A percentile compares a stretch with the other conserved stretches of the same genome.
Evolutionary conservation across 2,329 filamentous ascomycete genomes (phyloP).

Genomic region (Fusarium paranaense): DNA sequence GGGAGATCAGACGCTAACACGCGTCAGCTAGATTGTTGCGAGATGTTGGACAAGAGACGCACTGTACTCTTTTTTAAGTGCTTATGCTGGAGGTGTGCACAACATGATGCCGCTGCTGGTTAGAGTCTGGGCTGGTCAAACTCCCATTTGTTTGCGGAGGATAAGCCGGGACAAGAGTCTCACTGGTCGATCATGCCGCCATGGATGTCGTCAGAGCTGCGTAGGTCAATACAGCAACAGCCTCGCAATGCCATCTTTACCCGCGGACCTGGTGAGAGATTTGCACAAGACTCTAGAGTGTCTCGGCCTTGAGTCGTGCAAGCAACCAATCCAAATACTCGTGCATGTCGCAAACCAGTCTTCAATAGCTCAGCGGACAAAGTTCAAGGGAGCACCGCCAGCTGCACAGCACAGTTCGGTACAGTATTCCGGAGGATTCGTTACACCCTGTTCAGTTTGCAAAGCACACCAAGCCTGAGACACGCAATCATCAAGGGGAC

Average conservation of each 20-base stretch:
- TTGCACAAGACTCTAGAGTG: neutral
- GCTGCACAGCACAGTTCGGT: neutral
- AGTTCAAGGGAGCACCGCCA: conserved; percentile 12
- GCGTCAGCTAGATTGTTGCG: neutral
- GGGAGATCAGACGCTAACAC: conserved; percentile 10
- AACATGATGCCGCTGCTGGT: neutral
- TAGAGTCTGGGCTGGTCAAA: neutral
- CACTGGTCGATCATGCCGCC: neutral
- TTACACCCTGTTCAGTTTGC: neutral
- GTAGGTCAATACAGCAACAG: neutral
- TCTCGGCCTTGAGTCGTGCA: conserved; percentile 5
- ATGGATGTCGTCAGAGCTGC: neutral
- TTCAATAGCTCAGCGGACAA: conserved; percentile 9
- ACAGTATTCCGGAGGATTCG: conserved; percentile 12
- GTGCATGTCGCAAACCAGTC: conserved; percentile 6
- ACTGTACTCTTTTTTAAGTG: neutral
- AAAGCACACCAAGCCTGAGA: conserved; percentile 16
- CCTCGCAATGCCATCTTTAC: neutral
- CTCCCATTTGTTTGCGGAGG: neutral
- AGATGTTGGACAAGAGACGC: neutral
- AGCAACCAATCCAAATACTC: conserved; percentile 10
- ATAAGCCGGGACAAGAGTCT: neutral
- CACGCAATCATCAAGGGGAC: conserved; percentile 34
- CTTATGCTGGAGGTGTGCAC: neutral
- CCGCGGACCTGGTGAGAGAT: neutral